phyloP scores from a whole-genome alignment of 164 flowering plant species.

The Brasenia schreberi region DNA sequence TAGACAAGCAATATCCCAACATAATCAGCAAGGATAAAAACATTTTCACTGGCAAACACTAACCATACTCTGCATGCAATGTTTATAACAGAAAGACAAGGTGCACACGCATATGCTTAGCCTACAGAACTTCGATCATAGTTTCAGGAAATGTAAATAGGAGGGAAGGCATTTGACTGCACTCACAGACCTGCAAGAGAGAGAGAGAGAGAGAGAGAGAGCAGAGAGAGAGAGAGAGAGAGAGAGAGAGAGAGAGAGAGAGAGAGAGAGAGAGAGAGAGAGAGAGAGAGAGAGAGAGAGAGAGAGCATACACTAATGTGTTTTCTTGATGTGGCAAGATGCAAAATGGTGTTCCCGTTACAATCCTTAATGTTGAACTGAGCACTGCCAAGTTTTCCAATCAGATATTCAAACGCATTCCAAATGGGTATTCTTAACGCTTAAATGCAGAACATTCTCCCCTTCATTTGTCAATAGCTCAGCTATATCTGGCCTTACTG shows the following conservation, averaged over 20 bases:
- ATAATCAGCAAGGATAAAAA: too few relatives aligned
- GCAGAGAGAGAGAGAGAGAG: not conserved
- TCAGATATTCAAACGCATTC: not conserved
- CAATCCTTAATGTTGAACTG: not conserved
- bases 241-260: not conserved
- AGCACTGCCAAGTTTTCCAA: not conserved
- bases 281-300: not conserved
- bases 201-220: too few relatives aligned
- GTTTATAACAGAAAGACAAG: not conserved
- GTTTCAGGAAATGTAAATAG: not conserved
- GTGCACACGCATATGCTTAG: not conserved
- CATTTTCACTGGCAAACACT: too few relatives aligned
- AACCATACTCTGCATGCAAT: too few relatives aligned
- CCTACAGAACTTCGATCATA: not conserved
- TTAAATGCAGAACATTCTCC: slow-evolving; percentile 1
- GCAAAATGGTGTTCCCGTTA: not conserved
- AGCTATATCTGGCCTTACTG: not conserved
- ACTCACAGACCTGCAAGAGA: too few relatives aligned
- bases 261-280: not conserved
- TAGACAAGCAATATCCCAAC: too few relatives aligned
- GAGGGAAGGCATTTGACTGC: too few relatives aligned
- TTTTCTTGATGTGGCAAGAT: not conserved
- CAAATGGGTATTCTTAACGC: not conserved
- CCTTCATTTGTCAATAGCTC: not conserved
- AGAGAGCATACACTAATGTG: not conserved